phyloP scores from a whole-genome alignment of 1,284 basidiomycete genomes.

The Microbotryum saponariae region DNA sequence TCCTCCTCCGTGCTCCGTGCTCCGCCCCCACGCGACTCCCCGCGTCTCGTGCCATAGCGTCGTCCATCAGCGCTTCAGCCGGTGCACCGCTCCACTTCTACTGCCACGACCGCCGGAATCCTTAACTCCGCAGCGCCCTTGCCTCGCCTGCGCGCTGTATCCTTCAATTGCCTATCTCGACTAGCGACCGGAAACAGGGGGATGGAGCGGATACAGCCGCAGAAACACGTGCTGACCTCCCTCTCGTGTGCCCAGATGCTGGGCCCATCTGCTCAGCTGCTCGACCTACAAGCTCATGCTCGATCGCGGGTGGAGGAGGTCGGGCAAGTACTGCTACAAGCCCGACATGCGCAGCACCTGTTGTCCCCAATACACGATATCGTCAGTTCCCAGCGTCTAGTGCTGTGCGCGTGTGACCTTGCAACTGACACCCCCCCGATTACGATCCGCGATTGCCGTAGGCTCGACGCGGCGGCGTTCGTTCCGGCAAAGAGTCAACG shows the following conservation, averaged over 20 bases:
- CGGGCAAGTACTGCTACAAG: conserved; percentile 50
- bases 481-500: conserved; percentile 69
- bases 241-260: conserved; percentile 8
- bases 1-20: background rate
- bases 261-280: conserved; percentile 25
- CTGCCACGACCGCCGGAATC: too few species aligned
- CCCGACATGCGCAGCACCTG: conserved; percentile 74
- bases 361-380: conserved; percentile 89
- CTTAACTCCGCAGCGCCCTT: too few species aligned
- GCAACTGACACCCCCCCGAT: background rate
- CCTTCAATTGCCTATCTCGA: background rate
- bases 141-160: background rate
- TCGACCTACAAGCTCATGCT: conserved; percentile 54
- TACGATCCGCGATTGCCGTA: conserved; percentile 36
- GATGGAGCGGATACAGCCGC: too few species aligned
- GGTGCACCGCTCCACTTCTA: background rate
- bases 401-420: background rate
- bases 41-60: background rate
- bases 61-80: background rate
- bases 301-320: conserved; percentile 65
- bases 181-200: background rate
- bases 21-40: background rate
- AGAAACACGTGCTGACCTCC: background rate
- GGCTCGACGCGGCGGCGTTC: conserved; percentile 66
- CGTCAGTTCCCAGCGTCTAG: conserved; percentile 44